Evolutionary conservation across 2,329 filamentous ascomycete species (phyloP).

Genomic region (Epichloe festucae): DNA sequence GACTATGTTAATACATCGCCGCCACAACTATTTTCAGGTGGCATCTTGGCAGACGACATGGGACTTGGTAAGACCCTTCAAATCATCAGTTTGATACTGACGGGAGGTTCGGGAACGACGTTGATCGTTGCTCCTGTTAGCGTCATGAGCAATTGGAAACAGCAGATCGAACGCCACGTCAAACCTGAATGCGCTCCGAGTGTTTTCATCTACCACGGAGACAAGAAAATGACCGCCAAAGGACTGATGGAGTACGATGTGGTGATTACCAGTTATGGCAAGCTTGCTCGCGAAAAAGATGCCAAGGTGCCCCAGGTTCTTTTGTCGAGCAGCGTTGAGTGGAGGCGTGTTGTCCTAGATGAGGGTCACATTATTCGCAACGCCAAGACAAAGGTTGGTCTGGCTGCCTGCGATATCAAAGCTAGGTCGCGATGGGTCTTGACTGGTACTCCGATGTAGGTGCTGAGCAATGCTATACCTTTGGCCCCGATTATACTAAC

Average conservation of each 20-base stretch:
- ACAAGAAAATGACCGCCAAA: constrained; percentile 38
- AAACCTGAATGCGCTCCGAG: constrained; percentile 47
- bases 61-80: constrained; percentile 83
- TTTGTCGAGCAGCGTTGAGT: constrained; percentile 35
- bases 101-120: constrained; percentile 44
- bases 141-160: constrained; percentile 84
- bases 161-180: constrained; percentile 64
- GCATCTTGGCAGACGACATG: constrained; percentile 84
- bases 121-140: constrained; percentile 72
- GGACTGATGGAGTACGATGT: constrained; percentile 58
- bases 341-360: constrained; percentile 70
- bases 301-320: constrained; percentile 26
- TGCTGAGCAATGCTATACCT: constrained; percentile 1
- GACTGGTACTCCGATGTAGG: constrained; percentile 65
- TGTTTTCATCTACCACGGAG: constrained; percentile 64
- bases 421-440: constrained; percentile 68
- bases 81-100: constrained; percentile 65
- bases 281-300: constrained; percentile 53
- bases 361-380: constrained; percentile 79
- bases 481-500: constrained; percentile 12
- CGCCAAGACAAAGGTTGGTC: constrained; percentile 55
- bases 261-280: constrained; percentile 76
- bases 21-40: constrained; percentile 60
- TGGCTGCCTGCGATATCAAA: constrained; percentile 52
- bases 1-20: constrained; percentile 46